A percentile compares a stretch with the other conserved stretches of the same genome.
Conservation (phyloP, 2,329 filamentous ascomycete species). For the Colletotrichum orchidophilum region DNA sequence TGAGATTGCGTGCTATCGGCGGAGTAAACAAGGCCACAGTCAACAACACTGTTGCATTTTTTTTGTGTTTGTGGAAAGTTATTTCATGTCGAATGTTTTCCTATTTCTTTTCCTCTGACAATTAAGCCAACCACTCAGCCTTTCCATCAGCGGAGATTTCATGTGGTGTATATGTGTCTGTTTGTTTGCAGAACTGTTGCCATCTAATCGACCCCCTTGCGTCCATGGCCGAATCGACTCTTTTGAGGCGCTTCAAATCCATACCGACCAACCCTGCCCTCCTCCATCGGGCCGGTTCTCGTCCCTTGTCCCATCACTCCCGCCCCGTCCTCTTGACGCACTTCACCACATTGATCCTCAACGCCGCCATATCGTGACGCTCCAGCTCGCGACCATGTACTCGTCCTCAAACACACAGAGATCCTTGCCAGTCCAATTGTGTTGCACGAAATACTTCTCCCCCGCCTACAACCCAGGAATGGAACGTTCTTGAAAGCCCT, state of each 20-base stretch:
- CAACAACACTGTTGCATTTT: background rate
- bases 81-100: background rate
- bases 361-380: conserved; percentile 47
- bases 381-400: conserved; percentile 41
- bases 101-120: background rate
- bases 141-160: background rate
- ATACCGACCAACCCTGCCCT: background rate
- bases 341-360: conserved; percentile 36
- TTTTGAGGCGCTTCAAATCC: background rate
- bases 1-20: conserved; percentile 13
- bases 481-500: conserved; percentile 55
- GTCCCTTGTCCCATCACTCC: background rate
- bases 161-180: background rate
- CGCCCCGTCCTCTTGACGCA: conserved; percentile 28
- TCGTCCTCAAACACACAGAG: conserved; percentile 46
- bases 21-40: background rate
- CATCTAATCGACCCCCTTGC: background rate
- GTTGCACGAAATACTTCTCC: conserved; percentile 48
- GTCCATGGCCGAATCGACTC: background rate
- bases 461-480: conserved; percentile 49
- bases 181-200: background rate
- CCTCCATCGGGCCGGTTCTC: background rate
- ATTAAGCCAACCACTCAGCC: background rate
- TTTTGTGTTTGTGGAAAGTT: background rate
- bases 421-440: conserved; percentile 56